Evolutionary conservation across 2,329 filamentous ascomycete genomes (phyloP).

Genomic region (Drechslerella coelobrocha): DNA sequence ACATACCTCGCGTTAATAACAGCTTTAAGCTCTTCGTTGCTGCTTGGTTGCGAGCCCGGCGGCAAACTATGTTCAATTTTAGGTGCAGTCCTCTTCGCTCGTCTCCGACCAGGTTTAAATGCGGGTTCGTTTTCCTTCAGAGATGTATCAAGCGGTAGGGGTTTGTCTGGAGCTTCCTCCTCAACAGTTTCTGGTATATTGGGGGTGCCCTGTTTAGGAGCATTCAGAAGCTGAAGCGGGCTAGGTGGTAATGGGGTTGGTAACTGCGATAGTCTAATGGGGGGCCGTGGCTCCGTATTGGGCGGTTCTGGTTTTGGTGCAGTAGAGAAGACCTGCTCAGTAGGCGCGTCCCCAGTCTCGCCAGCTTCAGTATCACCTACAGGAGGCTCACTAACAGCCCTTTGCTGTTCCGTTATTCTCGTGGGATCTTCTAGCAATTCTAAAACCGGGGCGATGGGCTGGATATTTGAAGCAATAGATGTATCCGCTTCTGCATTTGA

Average conservation of each 20-base stretch:
- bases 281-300: slow-evolving; percentile 12
- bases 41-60: slow-evolving; percentile 14
- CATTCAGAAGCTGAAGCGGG: slow-evolving; percentile 33
- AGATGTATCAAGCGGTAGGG: slow-evolving; percentile 5
- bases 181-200: slow-evolving; percentile 41
- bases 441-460: neutral
- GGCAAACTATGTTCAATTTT: slow-evolving; percentile 1
- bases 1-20: slow-evolving; percentile 17
- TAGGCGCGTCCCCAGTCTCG: neutral
- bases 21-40: slow-evolving; percentile 28
- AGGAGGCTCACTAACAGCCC: neutral
- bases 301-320: neutral
- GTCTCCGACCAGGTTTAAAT: slow-evolving; percentile 31
- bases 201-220: slow-evolving; percentile 22
- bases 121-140: slow-evolving; percentile 34
- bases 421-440: neutral
- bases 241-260: slow-evolving; percentile 42
- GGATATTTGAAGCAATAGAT: neutral
- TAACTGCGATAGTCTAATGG: slow-evolving; percentile 36
- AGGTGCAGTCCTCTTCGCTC: slow-evolving; percentile 25
- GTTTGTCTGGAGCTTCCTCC: slow-evolving; percentile 26
- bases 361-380: neutral
- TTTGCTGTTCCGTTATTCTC: neutral
- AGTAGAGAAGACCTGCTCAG: neutral
- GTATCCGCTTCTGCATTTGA: neutral